A percentile compares a stretch with the other conserved stretches of the same genome.
Evolutionary conservation across 192 early-diverging fungal genomes (phyloP).

Genomic region (Coemansia sp.): DNA sequence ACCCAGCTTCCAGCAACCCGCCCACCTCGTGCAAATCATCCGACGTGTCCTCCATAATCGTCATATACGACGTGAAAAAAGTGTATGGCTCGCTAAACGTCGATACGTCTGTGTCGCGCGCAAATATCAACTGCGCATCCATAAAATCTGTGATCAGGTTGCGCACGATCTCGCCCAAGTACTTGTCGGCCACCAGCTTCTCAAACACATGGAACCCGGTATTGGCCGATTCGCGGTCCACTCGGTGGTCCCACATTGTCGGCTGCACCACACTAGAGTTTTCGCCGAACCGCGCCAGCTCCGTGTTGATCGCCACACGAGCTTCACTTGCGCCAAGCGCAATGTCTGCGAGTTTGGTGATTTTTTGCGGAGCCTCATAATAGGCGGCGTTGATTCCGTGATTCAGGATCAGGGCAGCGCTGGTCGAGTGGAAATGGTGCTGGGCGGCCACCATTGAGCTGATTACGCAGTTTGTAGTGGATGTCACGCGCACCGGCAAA

Average conservation of each 20-base stretch:
- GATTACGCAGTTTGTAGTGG: slow-evolving; percentile 94
- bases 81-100: slow-evolving; percentile 63
- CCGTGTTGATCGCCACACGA: slow-evolving; percentile 89
- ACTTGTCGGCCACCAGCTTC: slow-evolving; percentile 94
- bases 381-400: slow-evolving; percentile 97
- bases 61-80: slow-evolving; percentile 78
- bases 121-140: slow-evolving; percentile 76
- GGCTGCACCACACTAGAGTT: slow-evolving; percentile 65
- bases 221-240: slow-evolving; percentile 82
- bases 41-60: slow-evolving; percentile 71
- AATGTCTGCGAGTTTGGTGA: slow-evolving; percentile 47
- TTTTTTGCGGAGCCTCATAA: slow-evolving; percentile 75
- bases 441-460: slow-evolving; percentile 88
- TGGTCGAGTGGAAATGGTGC: slow-evolving; percentile 70
- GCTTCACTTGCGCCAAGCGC: slow-evolving; percentile 11
- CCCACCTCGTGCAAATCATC: slow-evolving; percentile 63
- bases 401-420: slow-evolving; percentile 85
- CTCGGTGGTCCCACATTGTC: slow-evolving; percentile 78
- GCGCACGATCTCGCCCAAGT: slow-evolving; percentile 89
- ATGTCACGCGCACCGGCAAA: slow-evolving; percentile 75
- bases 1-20: slow-evolving; percentile 68
- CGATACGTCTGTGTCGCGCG: slow-evolving; percentile 35
- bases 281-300: slow-evolving; percentile 87
- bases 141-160: slow-evolving; percentile 80
- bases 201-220: slow-evolving; percentile 82